Base-by-base conservation (phyloP, 352 stramenopile species). In the Phytophthora boehmeriae region DNA sequence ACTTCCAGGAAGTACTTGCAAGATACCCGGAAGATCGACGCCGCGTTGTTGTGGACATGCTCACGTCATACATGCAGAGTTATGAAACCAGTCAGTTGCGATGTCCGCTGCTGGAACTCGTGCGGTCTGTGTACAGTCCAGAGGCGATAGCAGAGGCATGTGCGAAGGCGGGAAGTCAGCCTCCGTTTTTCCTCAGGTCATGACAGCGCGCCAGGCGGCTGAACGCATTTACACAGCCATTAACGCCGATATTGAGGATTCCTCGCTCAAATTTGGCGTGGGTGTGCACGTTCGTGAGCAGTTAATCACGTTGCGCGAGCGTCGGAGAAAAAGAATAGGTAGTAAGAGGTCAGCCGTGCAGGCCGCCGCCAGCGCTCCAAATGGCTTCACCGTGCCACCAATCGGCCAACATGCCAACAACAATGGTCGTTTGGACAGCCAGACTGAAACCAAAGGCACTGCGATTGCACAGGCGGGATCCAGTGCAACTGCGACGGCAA, bases 1-100 rank as follows among this genome's bases (percentile, higher is more conserved):
- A 44, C 5, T 86, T 86, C 50, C 74, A 83, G 20, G 54, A 54
- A 2, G 38, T 87, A 2, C 47, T 86, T 3, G 43, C 64, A 9
- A 58, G 66, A 8, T 79, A 78, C 47, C 71, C 74, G 0, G 46
- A 63, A 0, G 73, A 85, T 34, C 75, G 63, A 2, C 52, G 27
- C 5, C 63, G 47, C 23, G 66, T 78, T 8, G 35, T 78, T 8
- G 48, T 73, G n/a, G 58, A 64, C 20, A 75, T 78, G 66, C 49
- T 78, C 4, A 36, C 54, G 19, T 68, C 57, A 2, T 75, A 73
- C 45, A 72, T 78, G 56, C 62, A 74, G 13, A 68, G 59, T 20
- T 74, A 69, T 38, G 68, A 71, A 35, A 20, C 42, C 8, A 59
- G 25, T 34, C 53, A 66, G 11, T 44, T 34, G 14, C 51, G 47